Evolutionary conservation across 306 rosid genomes (phyloP).

Genomic region (Cicer pinnatifidum): DNA sequence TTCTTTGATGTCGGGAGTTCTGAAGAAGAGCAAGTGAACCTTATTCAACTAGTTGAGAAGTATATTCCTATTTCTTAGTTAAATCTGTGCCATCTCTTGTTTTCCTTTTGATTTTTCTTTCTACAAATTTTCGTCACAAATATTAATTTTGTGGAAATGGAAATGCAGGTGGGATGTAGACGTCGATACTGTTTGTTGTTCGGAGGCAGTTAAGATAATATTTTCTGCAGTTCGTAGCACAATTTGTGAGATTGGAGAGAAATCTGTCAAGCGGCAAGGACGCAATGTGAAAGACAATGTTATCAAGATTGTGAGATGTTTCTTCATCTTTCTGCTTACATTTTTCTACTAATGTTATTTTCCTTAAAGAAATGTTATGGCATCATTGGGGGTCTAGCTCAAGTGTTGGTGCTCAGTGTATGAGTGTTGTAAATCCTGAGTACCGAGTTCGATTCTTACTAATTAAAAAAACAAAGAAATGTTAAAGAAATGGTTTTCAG

Average conservation of each 20-base stretch:
- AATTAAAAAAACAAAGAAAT: neutral
- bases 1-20: constrained; percentile 81
- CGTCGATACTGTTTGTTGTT: constrained; percentile 55
- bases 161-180: constrained; percentile 83
- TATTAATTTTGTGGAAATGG: constrained; percentile 26
- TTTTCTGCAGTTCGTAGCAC: constrained; percentile 66
- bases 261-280: constrained; percentile 62
- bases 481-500: neutral
- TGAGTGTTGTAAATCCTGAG: too few species aligned
- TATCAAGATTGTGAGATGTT: constrained; percentile 65
- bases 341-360: constrained; percentile 17
- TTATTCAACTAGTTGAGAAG: constrained; percentile 73
- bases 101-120: constrained; percentile 10
- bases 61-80: constrained; percentile 46
- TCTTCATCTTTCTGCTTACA: constrained; percentile 35
- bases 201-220: constrained; percentile 73
- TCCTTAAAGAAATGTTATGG: too few species aligned
- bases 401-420: too few species aligned
- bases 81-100: constrained; percentile 14
- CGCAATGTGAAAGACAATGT: constrained; percentile 57
- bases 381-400: too few species aligned
- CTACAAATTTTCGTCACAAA: constrained; percentile 5
- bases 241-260: constrained; percentile 68
- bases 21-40: constrained; percentile 69
- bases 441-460: too few species aligned